These are phyloP conservation scores for Kuraishia capsulata DNA, from an alignment of 805 yeast genomes.

Conservation along the genomic window DNA sequence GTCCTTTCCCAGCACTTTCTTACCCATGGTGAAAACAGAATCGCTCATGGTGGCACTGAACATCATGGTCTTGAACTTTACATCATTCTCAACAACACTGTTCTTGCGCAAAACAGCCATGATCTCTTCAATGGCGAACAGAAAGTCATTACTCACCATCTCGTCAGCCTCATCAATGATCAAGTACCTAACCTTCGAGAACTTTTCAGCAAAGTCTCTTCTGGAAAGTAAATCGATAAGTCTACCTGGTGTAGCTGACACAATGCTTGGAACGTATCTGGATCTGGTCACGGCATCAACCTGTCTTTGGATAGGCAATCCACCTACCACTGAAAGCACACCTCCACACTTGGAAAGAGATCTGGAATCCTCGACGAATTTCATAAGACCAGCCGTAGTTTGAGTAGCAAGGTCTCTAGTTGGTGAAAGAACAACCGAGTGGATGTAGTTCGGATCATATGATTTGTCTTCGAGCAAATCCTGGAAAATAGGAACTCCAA, in stretches of 20 bases:
- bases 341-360: not conserved
- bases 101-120: constrained; percentile 32
- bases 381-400: constrained; percentile 52
- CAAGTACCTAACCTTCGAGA: constrained; percentile 48
- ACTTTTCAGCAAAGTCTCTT: constrained; percentile 31
- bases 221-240: constrained; percentile 50
- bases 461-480: constrained; percentile 26
- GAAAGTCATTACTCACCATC: constrained; percentile 74
- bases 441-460: constrained; percentile 27
- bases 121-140: constrained; percentile 51
- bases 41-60: constrained; percentile 85
- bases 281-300: constrained; percentile 17
- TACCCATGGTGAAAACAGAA: constrained; percentile 59
- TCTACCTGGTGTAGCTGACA: constrained; percentile 89
- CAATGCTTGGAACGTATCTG: constrained; percentile 41
- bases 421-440: constrained; percentile 71
- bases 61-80: constrained; percentile 53
- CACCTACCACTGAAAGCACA: constrained; percentile 59
- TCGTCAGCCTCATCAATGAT: constrained; percentile 92
- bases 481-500: constrained; percentile 72
- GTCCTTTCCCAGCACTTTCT: constrained; percentile 38
- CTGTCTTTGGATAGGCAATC: constrained; percentile 32
- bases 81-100: constrained; percentile 19
- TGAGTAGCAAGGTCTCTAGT: constrained; percentile 89
- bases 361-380: constrained; percentile 26